Evolutionary conservation across 1,139 yeast species (phyloP), one percentile per base, ranked within the genome.

Genomic region (Pichiaceae sp.): DNA sequence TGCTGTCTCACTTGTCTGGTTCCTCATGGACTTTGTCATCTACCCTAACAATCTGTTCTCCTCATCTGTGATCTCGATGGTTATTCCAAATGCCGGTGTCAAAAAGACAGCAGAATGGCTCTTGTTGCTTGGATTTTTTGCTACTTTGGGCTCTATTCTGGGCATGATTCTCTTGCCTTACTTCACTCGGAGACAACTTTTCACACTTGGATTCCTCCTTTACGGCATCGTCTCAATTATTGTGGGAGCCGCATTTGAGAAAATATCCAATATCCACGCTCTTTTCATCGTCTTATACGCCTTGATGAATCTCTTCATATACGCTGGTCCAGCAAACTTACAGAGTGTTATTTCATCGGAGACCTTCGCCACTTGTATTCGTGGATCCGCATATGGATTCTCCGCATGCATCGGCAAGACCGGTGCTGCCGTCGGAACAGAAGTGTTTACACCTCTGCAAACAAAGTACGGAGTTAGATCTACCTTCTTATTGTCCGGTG

Each of bases 351-450:
- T 50, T 5, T 42, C 52, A 12, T 42, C 53, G 16, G 53, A 51
- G 35, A 34, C 48, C n/a, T 49, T 42, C 26, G 51, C 56, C 12
- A 48, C 54, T 19, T 44, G 49, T 24, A 40, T 47, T 25, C 33
- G 51, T 24, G 51, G 50, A 17, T 31, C 41, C 3, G 42, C 54
- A 32, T 71, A 71, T 42, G 76, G 75, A 21, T 42, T 70, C 15
- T 60, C 70, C 25, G 76, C 76, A 15, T 77, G 75, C 3, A 49
- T 69, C 32, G 77, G 77, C 37, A 72, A 72, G 47, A 69, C 70
- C 11, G 78, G 78, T 33, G 77, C 77, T 4, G 75, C 70, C 17
- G 63, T 67, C 32, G 75, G 75, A 16, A 68, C 72, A 19, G 61
- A 65, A 45, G 64, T 60, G 21, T 70, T 70, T 52, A 59, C 60